Conservation (phyloP, 805 yeast species). For the Wickerhamiella parazyma region DNA sequence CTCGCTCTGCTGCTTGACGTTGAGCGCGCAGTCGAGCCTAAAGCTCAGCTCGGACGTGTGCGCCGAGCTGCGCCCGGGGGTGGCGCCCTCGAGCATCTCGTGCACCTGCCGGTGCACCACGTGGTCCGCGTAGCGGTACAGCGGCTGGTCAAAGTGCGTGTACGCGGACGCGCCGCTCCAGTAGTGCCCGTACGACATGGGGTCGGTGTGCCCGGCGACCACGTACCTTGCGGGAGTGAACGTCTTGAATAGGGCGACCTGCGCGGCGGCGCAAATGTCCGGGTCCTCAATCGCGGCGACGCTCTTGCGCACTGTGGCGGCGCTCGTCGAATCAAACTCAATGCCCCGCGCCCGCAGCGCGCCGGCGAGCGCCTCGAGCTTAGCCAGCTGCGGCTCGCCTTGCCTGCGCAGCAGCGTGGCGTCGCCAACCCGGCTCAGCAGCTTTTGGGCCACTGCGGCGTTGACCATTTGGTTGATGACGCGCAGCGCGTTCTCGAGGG, state of each 20-base stretch:
- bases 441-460: constrained; percentile 67
- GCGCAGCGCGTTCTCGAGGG: constrained; percentile 35
- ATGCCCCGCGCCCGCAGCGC: constrained; percentile 43
- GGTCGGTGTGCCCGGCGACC: constrained; percentile 76
- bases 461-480: constrained; percentile 76
- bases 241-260: constrained; percentile 66
- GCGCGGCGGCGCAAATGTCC: constrained; percentile 55
- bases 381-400: constrained; percentile 65
- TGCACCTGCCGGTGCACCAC: constrained; percentile 88
- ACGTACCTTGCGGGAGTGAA: constrained; percentile 77
- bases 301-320: constrained; percentile 60
- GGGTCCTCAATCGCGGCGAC: constrained; percentile 50
- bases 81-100: constrained; percentile 33
- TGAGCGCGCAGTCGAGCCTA: constrained; percentile 85
- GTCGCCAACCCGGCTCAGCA: constrained; percentile 66
- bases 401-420: constrained; percentile 77
- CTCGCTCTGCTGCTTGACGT: constrained; percentile 89
- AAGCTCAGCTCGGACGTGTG: constrained; percentile 88
- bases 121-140: constrained; percentile 82
- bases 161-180: constrained; percentile 71
- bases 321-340: constrained; percentile 56
- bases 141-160: constrained; percentile 88
- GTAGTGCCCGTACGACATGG: constrained; percentile 66
- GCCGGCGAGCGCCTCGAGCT: constrained; percentile 64
- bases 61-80: constrained; percentile 6